Evolutionary conservation across 176 grass and related monocot genomes (phyloP).

Genomic region (Elymus sibiricus): DNA sequence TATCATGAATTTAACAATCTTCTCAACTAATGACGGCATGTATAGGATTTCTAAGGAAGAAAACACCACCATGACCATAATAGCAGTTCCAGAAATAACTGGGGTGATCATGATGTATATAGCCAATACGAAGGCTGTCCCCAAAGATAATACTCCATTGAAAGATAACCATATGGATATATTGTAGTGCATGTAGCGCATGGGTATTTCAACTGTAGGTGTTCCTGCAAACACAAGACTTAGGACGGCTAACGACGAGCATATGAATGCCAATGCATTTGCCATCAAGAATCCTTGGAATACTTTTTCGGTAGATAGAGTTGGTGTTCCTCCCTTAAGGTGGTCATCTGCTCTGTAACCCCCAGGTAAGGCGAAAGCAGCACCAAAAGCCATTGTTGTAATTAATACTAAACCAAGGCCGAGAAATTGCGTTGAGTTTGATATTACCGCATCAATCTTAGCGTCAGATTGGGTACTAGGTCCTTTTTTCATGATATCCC

Average conservation of each 20-base stretch:
- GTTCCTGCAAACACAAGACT: conserved; percentile 27
- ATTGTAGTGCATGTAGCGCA: conserved; percentile 27
- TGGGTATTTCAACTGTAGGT: conserved; percentile 19
- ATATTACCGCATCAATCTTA: neutral
- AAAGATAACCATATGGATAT: conserved; percentile 32
- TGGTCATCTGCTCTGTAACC: conserved; percentile 23
- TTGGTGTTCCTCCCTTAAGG: conserved; percentile 5
- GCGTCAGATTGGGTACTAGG: neutral
- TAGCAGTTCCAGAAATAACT: conserved; percentile 5
- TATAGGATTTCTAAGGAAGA: neutral
- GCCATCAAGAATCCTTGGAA: conserved; percentile 28
- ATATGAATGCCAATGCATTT: conserved; percentile 19
- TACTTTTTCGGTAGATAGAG: neutral
- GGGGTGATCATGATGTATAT: conserved; percentile 29
- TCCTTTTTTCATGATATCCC: neutral
- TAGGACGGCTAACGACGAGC: conserved; percentile 15
- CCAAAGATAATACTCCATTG: neutral
- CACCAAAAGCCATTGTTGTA: conserved; percentile 33
- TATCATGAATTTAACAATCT: neutral
- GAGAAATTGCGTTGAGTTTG: conserved; percentile 20
- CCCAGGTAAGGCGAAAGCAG: conserved; percentile 14
- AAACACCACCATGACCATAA: conserved; percentile 24
- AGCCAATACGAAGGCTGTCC: conserved; percentile 17
- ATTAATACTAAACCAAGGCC: conserved; percentile 17
- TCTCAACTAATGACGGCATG: neutral